Percentiles rank a stretch among this genome's conserved stretches.
Evolutionary conservation across 768 basidiomycete species (phyloP).

Genomic region (Clitopilus hobsonii): DNA sequence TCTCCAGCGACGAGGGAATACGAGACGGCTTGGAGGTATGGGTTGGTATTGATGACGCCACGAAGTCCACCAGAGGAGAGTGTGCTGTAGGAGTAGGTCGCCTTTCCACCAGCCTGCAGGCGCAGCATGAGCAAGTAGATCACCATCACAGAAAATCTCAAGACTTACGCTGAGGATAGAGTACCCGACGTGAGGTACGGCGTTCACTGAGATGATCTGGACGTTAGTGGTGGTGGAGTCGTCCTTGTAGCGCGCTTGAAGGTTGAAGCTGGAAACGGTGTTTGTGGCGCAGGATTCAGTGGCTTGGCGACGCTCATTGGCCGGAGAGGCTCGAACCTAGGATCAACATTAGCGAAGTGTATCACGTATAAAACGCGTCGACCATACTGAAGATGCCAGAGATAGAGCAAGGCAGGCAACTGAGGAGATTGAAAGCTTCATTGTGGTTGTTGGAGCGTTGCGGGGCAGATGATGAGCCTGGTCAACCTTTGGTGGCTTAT

Average conservation of each 20-base stretch:
- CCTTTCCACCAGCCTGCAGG: not conserved
- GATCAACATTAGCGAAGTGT: not conserved
- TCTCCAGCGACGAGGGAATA: slow-evolving; percentile 21
- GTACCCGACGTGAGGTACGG: slow-evolving; percentile 34
- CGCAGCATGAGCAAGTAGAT: not conserved
- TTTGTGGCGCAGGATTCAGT: slow-evolving; percentile 21
- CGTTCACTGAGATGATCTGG: slow-evolving; percentile 31
- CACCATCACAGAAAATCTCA: not conserved
- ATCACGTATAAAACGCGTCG: no score
- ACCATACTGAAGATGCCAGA: not conserved
- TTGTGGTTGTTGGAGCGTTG: not conserved
- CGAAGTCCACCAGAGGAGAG: not conserved
- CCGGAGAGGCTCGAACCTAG: not conserved
- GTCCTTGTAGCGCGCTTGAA: slow-evolving; percentile 26
- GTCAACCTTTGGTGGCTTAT: not conserved
- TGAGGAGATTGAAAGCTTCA: not conserved
- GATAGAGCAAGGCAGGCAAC: not conserved
- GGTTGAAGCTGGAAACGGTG: slow-evolving; percentile 31
- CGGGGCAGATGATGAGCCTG: not conserved
- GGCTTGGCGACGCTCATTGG: not conserved
- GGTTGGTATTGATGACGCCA: not conserved
- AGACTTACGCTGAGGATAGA: slow-evolving; percentile 25
- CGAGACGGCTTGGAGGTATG: not conserved
- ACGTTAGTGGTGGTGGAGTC: slow-evolving; percentile 19
- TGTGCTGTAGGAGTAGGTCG: not conserved